phyloP scores from a whole-genome alignment of 495 filamentous ascomycete genomes.

The Chaetomium tenue region DNA sequence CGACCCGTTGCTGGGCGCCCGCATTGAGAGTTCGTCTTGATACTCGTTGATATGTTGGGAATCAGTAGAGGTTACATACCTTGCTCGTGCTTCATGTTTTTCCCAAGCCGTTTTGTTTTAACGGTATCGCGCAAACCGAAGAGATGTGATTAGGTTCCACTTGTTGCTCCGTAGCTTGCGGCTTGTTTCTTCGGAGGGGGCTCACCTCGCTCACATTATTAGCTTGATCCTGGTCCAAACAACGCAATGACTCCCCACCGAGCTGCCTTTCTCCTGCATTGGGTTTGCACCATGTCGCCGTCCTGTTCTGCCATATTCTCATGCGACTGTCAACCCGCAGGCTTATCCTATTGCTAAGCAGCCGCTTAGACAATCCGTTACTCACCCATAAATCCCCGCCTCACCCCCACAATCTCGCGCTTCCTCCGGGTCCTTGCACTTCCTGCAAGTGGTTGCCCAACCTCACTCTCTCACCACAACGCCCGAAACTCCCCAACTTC shows the following conservation, averaged over 20 bases:
- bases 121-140: neutral
- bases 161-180: too few species aligned
- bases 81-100: neutral
- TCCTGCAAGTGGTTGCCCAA: neutral
- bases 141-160: too few species aligned
- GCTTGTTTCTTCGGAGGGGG: neutral
- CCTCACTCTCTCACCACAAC: neutral
- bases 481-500: neutral
- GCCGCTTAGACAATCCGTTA: neutral
- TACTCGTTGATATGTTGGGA: conserved; percentile 35
- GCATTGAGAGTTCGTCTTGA: conserved; percentile 37
- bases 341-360: neutral
- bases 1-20: conserved; percentile 42
- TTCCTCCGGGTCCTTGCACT: neutral
- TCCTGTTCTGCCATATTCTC: neutral
- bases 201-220: neutral
- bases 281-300: neutral
- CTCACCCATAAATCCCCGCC: neutral
- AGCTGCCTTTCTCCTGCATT: neutral
- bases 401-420: conserved; percentile 5
- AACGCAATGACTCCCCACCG: neutral
- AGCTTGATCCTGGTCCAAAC: neutral
- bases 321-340: neutral
- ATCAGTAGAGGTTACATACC: conserved; percentile 43
- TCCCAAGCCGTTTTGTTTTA: neutral